Percentiles rank a stretch among this genome's conserved stretches.
phyloP scores from a whole-genome alignment of 2,329 filamentous ascomycete species.

The Penicillium sp. region DNA sequence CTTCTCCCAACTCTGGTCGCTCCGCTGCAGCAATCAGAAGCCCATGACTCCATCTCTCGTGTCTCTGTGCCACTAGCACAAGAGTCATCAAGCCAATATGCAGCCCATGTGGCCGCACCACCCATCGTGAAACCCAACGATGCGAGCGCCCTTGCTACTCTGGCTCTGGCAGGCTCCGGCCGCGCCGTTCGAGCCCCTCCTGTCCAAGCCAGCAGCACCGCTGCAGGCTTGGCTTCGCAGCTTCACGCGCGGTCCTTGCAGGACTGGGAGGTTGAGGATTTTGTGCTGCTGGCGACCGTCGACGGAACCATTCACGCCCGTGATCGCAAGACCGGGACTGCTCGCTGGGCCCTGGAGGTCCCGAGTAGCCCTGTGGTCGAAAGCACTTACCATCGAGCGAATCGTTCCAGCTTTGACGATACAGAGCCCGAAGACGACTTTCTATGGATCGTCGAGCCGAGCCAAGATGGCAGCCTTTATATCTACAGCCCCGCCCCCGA shows the following conservation, averaged over 20 bases:
- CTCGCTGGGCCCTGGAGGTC: constrained; percentile 81
- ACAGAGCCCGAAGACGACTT: constrained; percentile 72
- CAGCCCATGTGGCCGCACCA: constrained; percentile 18
- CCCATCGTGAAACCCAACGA: constrained; percentile 50
- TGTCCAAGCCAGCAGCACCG: constrained; percentile 64
- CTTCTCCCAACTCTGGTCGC: constrained; percentile 60
- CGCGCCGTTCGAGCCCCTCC: constrained; percentile 92
- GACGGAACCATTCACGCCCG: constrained; percentile 92
- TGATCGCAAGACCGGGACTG: constrained; percentile 79
- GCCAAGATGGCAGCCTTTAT: constrained; percentile 79
- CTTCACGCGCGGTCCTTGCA: constrained; percentile 93
- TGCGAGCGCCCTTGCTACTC: constrained; percentile 96
- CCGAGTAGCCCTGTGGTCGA: constrained; percentile 82
- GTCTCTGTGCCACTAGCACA: constrained; percentile 29
- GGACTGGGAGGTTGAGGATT: constrained; percentile 99
- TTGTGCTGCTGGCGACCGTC: constrained; percentile 99
- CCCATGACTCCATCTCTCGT: constrained; percentile 27
- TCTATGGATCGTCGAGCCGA: constrained; percentile 93
- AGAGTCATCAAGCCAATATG: constrained; percentile 10
- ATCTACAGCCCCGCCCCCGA: constrained; percentile 69
- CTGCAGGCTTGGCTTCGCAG: constrained; percentile 73
- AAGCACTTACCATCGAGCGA: constrained; percentile 74
- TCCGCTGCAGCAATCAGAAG: constrained; percentile 60
- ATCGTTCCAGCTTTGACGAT: constrained; percentile 61
- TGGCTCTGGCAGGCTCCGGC: constrained; percentile 77